phyloP scores from a whole-genome alignment of 139 green algal species.

The Helicosporidium sp. region DNA sequence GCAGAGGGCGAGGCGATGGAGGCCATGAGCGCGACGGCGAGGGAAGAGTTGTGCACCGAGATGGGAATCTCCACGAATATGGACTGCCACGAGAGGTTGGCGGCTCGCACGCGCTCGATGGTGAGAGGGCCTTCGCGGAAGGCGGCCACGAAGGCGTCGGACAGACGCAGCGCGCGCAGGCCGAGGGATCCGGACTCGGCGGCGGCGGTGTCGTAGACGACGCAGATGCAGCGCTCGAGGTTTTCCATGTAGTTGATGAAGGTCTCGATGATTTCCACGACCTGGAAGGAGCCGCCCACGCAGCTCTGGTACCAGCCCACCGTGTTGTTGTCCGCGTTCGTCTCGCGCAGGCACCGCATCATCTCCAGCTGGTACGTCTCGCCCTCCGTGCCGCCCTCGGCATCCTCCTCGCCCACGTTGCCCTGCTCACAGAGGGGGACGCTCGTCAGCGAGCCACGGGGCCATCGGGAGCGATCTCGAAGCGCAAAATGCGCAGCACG shows the following conservation, averaged over 20 bases:
- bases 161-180: slow-evolving; percentile 70
- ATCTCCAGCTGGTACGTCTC: slow-evolving; percentile 94
- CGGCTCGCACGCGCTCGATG: slow-evolving; percentile 35
- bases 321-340: slow-evolving; percentile 99
- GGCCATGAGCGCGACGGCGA: slow-evolving; percentile 58
- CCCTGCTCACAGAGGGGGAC: too few relatives aligned
- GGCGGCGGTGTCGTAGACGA: slow-evolving; percentile 77
- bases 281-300: slow-evolving; percentile 53
- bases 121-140: slow-evolving; percentile 35
- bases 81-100: slow-evolving; percentile 55
- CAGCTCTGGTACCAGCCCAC: slow-evolving; percentile 66
- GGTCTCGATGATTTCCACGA: slow-evolving; percentile 88
- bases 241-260: slow-evolving; percentile 94
- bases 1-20: slow-evolving; percentile 25
- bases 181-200: slow-evolving; percentile 8
- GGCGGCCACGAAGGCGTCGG: slow-evolving; percentile 72
- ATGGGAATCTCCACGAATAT: slow-evolving; percentile 93
- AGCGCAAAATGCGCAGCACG: too few relatives aligned
- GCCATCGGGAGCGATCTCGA: too few relatives aligned
- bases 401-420: slow-evolving; percentile 23
- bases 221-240: slow-evolving; percentile 86
- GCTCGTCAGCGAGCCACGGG: too few relatives aligned
- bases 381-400: slow-evolving; percentile 36
- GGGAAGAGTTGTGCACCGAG: slow-evolving; percentile 55
- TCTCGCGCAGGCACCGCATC: slow-evolving; percentile 90